These are phyloP conservation scores for Talaromyces ruber DNA, from an alignment of 495 filamentous ascomycete genomes.

Conservation along the genomic window DNA sequence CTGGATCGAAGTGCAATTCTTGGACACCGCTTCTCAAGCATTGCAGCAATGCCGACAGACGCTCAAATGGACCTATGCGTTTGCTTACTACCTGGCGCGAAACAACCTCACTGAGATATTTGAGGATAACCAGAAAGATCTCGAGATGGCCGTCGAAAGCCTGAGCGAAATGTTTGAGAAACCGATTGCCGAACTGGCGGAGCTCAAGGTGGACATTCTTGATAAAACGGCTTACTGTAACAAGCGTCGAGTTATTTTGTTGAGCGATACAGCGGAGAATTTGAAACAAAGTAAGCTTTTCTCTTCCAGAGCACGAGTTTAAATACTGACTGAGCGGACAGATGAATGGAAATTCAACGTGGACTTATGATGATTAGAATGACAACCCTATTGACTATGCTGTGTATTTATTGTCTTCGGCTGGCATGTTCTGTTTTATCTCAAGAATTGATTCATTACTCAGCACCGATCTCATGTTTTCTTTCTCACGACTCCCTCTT, in stretches of 20 bases:
- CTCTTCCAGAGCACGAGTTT: background rate
- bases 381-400: background rate
- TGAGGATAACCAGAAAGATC: slow-evolving; percentile 96
- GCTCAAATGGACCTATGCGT: slow-evolving; percentile 98
- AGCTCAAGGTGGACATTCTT: slow-evolving; percentile 92
- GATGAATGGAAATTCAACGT: slow-evolving; percentile 39
- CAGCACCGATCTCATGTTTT: background rate
- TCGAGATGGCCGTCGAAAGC: slow-evolving; percentile 93
- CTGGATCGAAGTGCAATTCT: slow-evolving; percentile 98
- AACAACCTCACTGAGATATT: slow-evolving; percentile 97
- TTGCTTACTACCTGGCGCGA: slow-evolving; percentile 89
- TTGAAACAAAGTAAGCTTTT: slow-evolving; percentile 67
- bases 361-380: slow-evolving; percentile 23
- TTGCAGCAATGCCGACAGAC: slow-evolving; percentile 95
- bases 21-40: slow-evolving; percentile 85
- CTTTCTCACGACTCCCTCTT: background rate
- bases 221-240: slow-evolving; percentile 97
- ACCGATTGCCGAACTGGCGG: slow-evolving; percentile 71
- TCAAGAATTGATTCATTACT: background rate
- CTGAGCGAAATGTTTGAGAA: slow-evolving; percentile 98
- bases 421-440: background rate
- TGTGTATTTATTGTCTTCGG: background rate
- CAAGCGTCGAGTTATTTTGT: slow-evolving; percentile 77
- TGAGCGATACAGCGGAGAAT: slow-evolving; percentile 87
- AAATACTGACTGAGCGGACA: slow-evolving; percentile 8